A percentile compares a stretch with the other conserved stretches of the same genome.
These are phyloP conservation scores for Penicillium glabrum DNA, from an alignment of 2,329 filamentous ascomycete species.

Conservation along the genomic window DNA sequence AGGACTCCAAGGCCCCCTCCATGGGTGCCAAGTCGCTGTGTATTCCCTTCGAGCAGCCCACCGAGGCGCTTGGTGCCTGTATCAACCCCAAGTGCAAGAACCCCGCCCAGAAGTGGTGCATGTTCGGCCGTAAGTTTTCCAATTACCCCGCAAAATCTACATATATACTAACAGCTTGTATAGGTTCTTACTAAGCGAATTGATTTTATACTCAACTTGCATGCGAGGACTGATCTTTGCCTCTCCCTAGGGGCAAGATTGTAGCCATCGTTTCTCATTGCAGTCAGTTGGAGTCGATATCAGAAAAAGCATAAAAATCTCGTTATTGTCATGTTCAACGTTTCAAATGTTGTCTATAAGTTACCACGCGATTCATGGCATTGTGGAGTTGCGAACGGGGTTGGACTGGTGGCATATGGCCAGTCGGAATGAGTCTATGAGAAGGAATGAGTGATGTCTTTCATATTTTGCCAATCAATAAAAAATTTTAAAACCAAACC, in stretches of 20 bases:
- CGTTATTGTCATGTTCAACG: not conserved
- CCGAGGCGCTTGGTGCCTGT: slow-evolving; percentile 74
- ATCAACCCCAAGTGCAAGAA: slow-evolving; percentile 81
- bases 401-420: not conserved
- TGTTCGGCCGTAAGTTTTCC: slow-evolving; percentile 72
- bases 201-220: not conserved
- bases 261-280: not conserved
- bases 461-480: slow-evolving; percentile 1
- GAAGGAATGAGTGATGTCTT: slow-evolving; percentile 18
- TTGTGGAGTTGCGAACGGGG: slow-evolving; percentile 6
- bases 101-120: slow-evolving; percentile 80
- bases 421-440: slow-evolving; percentile 16
- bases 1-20: slow-evolving; percentile 71
- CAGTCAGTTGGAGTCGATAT: not conserved
- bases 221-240: not conserved
- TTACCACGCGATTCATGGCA: slow-evolving; percentile 5
- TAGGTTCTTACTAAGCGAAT: slow-evolving; percentile 31
- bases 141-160: not conserved
- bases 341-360: not conserved
- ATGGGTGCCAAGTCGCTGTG: slow-evolving; percentile 78
- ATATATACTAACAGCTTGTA: slow-evolving; percentile 1
- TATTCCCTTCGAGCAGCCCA: slow-evolving; percentile 83
- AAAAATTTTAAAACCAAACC: not conserved
- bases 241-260: not conserved
- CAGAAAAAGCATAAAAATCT: not conserved